Evolutionary conservation across 129 eudicot genomes (phyloP).

Genomic region (Calendula officinalis): DNA sequence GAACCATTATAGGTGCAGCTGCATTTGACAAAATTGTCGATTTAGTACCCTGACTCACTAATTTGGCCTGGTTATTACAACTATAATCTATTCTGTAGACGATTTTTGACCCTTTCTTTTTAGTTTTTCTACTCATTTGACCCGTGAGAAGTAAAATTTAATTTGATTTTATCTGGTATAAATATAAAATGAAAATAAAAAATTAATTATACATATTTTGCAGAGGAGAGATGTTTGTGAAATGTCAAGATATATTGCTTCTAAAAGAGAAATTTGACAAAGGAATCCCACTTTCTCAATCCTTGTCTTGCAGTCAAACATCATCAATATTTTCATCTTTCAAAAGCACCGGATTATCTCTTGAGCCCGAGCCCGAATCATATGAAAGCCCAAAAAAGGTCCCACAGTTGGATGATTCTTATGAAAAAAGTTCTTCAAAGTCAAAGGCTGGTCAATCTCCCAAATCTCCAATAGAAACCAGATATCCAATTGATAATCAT

Average conservation of each 20-base stretch:
- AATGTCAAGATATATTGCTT: constrained; percentile 66
- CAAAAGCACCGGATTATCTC: constrained; percentile 30
- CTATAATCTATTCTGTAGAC: too few species aligned
- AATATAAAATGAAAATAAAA: neutral
- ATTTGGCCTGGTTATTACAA: too few species aligned
- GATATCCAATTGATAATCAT: neutral
- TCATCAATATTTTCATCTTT: constrained; percentile 47
- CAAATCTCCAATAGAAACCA: constrained; percentile 17
- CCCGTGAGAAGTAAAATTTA: too few species aligned
- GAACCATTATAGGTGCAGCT: too few species aligned
- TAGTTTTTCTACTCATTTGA: too few species aligned
- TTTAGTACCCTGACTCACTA: too few species aligned
- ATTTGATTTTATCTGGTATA: neutral
- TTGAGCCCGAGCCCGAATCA: constrained; percentile 20
- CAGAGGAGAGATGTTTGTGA: constrained; percentile 91
- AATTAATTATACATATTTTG: neutral
- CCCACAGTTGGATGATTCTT: constrained; percentile 22
- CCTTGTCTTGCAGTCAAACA: constrained; percentile 50
- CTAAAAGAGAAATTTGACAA: constrained; percentile 70
- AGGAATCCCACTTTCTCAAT: constrained; percentile 47
- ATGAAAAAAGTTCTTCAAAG: constrained; percentile 17
- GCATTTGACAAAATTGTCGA: too few species aligned
- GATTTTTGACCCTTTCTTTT: too few species aligned
- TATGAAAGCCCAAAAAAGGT: constrained; percentile 22
- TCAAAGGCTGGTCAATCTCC: constrained; percentile 9